Evolutionary conservation across 257 asterid genomes (phyloP), one percentile per base, ranked within the genome.

Genomic region (Solanum phureja): DNA sequence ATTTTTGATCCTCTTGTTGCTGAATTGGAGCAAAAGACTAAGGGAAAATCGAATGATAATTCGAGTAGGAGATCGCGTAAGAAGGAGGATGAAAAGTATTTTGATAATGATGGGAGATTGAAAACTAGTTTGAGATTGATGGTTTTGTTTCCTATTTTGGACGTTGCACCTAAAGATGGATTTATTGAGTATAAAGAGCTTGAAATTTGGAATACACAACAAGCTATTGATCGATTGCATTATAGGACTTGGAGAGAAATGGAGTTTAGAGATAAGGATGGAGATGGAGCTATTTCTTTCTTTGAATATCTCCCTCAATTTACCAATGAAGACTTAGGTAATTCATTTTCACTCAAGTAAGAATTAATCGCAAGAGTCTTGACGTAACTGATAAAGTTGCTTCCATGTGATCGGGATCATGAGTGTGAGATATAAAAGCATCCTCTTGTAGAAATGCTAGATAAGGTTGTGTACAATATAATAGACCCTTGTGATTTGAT

Each of bases 251-350:
- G 2, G 56, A 88, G 86, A 40, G 92, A 86, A 83, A 68, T 90
- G 89, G 81, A 86, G 24, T 84, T 27, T 14, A 87, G 87, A 34
- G 93, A 90, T 10, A 77, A 86, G n/a, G 90, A 91, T 73, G 90
- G 90, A 14, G 91, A 91, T 79, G 90, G 90, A n/a, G 86, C 86
- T 5, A 18, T 90, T 83, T 90, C 93, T 10, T 91, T 91, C 89
- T 83, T 42, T 21, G 92, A 91, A 73, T 88, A 89, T 31, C 64
- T 91, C 8, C 91, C 91, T 62, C 87, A 60, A 18, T 88, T 87
- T 73, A 77, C 90, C 12, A 14, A 69, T 29, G 87, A 87, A 71
- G 91, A 91, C 37, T 72, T 91, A 77, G 93, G 93, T 60, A 56
- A 56, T 56, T 56, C 9, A 52, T 68, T 27, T 27, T 16, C 37